Conservation (phyloP, 352 stramenopile genomes). For the Saprolegnia parasitica region DNA sequence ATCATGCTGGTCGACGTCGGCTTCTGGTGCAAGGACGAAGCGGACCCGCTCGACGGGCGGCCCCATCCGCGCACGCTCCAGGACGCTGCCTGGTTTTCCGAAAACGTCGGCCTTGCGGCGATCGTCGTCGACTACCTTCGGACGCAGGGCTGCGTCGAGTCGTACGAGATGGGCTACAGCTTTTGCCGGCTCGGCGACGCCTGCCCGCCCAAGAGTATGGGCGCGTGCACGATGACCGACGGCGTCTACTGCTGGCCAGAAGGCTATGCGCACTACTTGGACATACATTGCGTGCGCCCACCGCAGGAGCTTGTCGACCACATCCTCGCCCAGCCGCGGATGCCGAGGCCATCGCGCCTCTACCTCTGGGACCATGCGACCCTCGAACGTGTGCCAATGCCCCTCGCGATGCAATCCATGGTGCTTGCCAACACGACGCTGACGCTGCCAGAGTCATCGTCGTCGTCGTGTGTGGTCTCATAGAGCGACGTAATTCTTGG, state of each 20-base stretch:
- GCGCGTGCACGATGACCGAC: constrained; percentile 71
- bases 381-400: constrained; percentile 40
- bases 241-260: constrained; percentile 75
- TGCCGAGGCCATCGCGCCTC: constrained; percentile 33
- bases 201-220: constrained; percentile 53
- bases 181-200: constrained; percentile 57
- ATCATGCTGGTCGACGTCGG: constrained; percentile 43
- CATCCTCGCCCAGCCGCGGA: constrained; percentile 37
- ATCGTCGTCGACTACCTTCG: constrained; percentile 57
- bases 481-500: not conserved
- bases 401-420: constrained; percentile 58
- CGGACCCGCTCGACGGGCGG: constrained; percentile 31
- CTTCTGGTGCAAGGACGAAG: constrained; percentile 40
- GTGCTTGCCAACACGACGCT: constrained; percentile 58
- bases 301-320: constrained; percentile 57
- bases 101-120: constrained; percentile 29
- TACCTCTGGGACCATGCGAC: constrained; percentile 52
- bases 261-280: constrained; percentile 70
- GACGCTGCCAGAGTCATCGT: not conserved
- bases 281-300: constrained; percentile 56
- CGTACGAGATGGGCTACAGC: constrained; percentile 76
- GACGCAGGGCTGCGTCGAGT: constrained; percentile 56
- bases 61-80: constrained; percentile 50
- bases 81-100: constrained; percentile 45
- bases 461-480: not conserved